phyloP scores from a whole-genome alignment of 2,329 filamentous ascomycete species.

The Verticillium klebahnii region DNA sequence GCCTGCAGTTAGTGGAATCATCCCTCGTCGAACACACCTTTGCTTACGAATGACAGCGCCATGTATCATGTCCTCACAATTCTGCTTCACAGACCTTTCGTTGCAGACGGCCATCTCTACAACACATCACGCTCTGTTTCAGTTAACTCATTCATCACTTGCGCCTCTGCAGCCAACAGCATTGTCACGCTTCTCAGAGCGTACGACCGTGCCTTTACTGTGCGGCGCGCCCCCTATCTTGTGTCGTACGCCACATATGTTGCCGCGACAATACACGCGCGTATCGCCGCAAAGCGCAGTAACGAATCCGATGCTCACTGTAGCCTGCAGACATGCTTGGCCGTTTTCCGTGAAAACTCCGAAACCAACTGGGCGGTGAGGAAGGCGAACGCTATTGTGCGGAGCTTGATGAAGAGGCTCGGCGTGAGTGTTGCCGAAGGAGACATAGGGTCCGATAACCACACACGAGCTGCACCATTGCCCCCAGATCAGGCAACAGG shows the following conservation, averaged over 20 bases:
- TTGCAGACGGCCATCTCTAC: conserved; percentile 44
- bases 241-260: conserved; percentile 53
- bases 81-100: conserved; percentile 48
- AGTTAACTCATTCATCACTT: conserved; percentile 37
- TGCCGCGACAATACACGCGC: conserved; percentile 45
- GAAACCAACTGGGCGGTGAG: conserved; percentile 45
- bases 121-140: conserved; percentile 33
- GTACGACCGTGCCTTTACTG: conserved; percentile 40
- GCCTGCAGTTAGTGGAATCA: conserved; percentile 26
- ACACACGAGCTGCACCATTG: background rate
- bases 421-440: conserved; percentile 18
- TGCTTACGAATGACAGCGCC: conserved; percentile 19
- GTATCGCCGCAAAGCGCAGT: conserved; percentile 41
- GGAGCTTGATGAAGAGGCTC: conserved; percentile 39
- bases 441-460: background rate
- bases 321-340: conserved; percentile 37
- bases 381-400: conserved; percentile 38
- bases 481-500: background rate
- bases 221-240: conserved; percentile 44
- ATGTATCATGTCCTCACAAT: conserved; percentile 48
- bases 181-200: conserved; percentile 38
- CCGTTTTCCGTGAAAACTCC: conserved; percentile 42
- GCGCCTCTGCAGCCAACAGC: conserved; percentile 37
- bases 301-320: conserved; percentile 31
- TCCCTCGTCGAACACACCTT: background rate